These are phyloP conservation scores for Arbutus unedo DNA, from an alignment of 148 eudicot species.

Conservation along the genomic window DNA sequence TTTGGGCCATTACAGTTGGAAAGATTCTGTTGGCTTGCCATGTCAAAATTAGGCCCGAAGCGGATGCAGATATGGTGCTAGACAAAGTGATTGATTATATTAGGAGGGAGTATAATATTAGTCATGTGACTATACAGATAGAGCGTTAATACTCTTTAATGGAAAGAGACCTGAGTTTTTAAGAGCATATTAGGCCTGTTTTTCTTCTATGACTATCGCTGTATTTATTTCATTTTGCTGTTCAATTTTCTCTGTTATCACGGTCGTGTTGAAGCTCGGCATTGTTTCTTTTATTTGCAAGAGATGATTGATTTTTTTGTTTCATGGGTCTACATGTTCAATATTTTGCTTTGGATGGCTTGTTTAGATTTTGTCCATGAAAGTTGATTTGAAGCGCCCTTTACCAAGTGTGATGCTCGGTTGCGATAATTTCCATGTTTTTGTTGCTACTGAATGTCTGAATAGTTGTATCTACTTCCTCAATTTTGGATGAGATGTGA, in stretches of 20 bases:
- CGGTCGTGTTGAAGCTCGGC: not conserved
- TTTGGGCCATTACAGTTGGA: conserved; percentile 88
- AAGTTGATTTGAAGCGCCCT: not conserved
- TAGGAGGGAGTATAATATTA: conserved; percentile 67
- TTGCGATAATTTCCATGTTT: not conserved
- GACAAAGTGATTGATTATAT: conserved; percentile 71
- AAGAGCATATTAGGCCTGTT: not conserved
- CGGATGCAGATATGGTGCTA: conserved; percentile 70
- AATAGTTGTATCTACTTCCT: not conserved
- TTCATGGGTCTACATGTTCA: not conserved
- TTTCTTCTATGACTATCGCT: not conserved
- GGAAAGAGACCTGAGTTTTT: not conserved
- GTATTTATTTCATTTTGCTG: not conserved
- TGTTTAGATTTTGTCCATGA: not conserved
- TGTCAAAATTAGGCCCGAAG: conserved; percentile 66
- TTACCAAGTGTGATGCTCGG: not conserved
- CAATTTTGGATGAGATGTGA: not conserved
- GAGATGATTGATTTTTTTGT: not conserved
- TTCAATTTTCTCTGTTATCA: not conserved
- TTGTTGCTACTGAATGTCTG: not conserved
- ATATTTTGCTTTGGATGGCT: not conserved
- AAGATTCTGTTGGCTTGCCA: conserved; percentile 80
- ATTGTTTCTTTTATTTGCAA: not conserved
- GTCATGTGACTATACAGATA: conserved; percentile 87
- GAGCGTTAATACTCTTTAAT: conserved; percentile 35